Evolutionary conservation across 345 rosid genomes (phyloP).

Genomic region (Eucalyptus tenuipes): DNA sequence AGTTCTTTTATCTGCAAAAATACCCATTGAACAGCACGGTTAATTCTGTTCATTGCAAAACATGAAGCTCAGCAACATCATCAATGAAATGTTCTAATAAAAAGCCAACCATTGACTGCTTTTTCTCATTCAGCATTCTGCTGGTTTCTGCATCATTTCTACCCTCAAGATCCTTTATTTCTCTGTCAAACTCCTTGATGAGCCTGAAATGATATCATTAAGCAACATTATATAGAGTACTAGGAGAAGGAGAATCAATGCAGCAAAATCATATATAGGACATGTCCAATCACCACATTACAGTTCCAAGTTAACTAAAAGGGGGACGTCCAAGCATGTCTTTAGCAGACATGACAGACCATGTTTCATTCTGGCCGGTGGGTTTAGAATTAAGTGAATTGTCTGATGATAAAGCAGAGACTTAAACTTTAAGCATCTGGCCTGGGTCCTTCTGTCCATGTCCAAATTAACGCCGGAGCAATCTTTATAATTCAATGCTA

Average conservation of each 20-base stretch:
- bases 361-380: neutral
- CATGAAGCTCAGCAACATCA: neutral
- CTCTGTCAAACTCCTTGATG: slow-evolving; percentile 85
- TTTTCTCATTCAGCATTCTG: slow-evolving; percentile 67
- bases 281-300: neutral
- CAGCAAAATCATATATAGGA: neutral
- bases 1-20: slow-evolving; percentile 12
- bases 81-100: neutral
- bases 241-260: neutral
- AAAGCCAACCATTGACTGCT: slow-evolving; percentile 63
- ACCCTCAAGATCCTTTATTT: slow-evolving; percentile 58
- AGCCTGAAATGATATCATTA: slow-evolving; percentile 41
- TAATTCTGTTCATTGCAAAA: neutral
- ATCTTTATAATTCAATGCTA: neutral
- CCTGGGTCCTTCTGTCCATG: neutral
- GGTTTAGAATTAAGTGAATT: neutral
- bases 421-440: neutral
- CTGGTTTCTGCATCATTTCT: slow-evolving; percentile 53
- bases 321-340: neutral
- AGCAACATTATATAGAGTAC: neutral
- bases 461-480: neutral
- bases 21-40: neutral
- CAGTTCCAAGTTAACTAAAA: neutral
- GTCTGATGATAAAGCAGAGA: neutral
- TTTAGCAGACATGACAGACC: neutral